phyloP scores from a whole-genome alignment of 2,329 filamentous ascomycete genomes.

The Cladosporium oxysporum region DNA sequence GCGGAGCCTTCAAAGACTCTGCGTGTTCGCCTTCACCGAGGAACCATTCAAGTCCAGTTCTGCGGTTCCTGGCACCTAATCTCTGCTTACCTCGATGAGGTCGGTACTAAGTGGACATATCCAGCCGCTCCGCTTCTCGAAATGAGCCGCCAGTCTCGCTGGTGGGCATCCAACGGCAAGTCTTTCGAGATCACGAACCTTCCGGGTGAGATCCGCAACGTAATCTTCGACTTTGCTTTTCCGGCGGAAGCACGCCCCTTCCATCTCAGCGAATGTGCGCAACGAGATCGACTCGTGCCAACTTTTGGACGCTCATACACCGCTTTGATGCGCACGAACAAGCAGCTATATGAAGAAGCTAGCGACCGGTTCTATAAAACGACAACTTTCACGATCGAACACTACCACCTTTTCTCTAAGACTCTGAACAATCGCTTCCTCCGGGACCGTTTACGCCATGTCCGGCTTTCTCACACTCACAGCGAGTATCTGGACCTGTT shows the following conservation, averaged over 20 bases:
- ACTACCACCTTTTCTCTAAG: constrained; percentile 20
- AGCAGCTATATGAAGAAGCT: constrained; percentile 27
- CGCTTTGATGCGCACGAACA: constrained; percentile 25
- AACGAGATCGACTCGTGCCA: background rate
- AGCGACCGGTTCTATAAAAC: constrained; percentile 25
- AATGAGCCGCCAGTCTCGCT: constrained; percentile 6
- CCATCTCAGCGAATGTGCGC: background rate
- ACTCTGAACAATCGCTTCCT: constrained; percentile 22
- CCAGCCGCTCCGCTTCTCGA: background rate
- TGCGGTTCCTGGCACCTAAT: background rate
- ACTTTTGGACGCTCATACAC: background rate
- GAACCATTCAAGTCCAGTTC: background rate
- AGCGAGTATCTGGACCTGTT: constrained; percentile 30
- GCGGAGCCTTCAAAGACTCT: background rate
- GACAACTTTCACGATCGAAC: constrained; percentile 26
- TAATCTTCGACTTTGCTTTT: constrained; percentile 17
- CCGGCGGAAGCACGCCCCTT: background rate
- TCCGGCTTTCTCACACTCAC: constrained; percentile 29
- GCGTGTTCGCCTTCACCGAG: background rate
- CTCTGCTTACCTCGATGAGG: background rate
- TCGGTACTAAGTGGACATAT: background rate
- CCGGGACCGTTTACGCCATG: constrained; percentile 22
- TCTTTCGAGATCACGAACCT: constrained; percentile 20
- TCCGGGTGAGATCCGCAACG: constrained; percentile 22
- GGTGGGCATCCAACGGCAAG: constrained; percentile 22